Conservation (phyloP, 1,139 yeast genomes). For the Magnusiomyces ingens region DNA sequence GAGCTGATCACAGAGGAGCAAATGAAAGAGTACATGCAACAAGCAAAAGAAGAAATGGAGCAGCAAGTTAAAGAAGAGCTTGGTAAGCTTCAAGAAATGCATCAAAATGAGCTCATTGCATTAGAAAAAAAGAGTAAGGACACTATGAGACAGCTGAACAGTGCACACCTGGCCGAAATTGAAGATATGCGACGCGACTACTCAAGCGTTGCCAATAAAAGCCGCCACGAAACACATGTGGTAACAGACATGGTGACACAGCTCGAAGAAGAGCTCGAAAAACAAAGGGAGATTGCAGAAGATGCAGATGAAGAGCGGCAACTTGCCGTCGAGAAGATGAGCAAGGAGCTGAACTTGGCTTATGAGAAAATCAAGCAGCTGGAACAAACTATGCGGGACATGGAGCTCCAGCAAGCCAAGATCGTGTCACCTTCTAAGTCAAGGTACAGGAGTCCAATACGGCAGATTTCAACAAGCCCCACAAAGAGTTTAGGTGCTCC, state of each 20-base stretch:
- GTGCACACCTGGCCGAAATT: too few relatives aligned
- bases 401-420: too few relatives aligned
- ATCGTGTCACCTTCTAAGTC: too few relatives aligned
- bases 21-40: not conserved
- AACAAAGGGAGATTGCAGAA: not conserved
- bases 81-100: not conserved
- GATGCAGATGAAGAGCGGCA: not conserved
- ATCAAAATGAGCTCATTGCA: slow-evolving; percentile 1
- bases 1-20: not conserved
- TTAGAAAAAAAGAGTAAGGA: not conserved
- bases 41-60: not conserved
- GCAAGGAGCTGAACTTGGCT: too few relatives aligned
- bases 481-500: not conserved
- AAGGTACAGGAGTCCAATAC: not conserved
- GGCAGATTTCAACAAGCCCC: not conserved
- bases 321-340: too few relatives aligned
- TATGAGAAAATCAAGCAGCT: too few relatives aligned
- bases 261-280: not conserved
- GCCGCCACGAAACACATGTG: too few relatives aligned
- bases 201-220: too few relatives aligned
- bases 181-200: too few relatives aligned
- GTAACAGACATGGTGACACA: too few relatives aligned
- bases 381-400: too few relatives aligned
- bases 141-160: not conserved
- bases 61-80: slow-evolving; percentile 3